Evolutionary conservation across 345 rosid genomes (phyloP).

Genomic region (Linum usitatissimum): DNA sequence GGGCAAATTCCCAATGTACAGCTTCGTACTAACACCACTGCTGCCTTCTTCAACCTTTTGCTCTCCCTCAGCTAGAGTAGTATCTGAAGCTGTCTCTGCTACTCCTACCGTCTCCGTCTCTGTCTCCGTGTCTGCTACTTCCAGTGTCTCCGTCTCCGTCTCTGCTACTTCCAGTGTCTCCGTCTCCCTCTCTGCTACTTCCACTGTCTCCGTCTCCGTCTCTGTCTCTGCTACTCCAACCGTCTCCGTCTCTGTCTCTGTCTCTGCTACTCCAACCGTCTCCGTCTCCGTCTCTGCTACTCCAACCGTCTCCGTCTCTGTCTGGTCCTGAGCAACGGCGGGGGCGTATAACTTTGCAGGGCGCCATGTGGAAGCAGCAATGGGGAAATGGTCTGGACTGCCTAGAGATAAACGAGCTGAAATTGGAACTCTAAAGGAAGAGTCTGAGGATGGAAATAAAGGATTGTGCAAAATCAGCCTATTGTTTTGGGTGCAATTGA

Average conservation of each 20-base stretch:
- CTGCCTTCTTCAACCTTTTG: conserved; percentile 12
- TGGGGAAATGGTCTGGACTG: conserved; percentile 9
- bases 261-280: too few relatives aligned
- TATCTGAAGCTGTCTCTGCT: conserved; percentile 10
- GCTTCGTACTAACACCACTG: conserved; percentile 45
- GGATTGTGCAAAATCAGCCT: conserved; percentile 4
- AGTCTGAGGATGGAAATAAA: conserved; percentile 4
- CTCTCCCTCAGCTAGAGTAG: conserved; percentile 14
- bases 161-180: too few relatives aligned
- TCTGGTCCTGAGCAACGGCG: conserved; percentile 37
- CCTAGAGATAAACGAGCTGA: conserved; percentile 11
- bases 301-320: neutral
- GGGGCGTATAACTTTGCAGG: conserved; percentile 33
- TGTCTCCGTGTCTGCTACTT: too few relatives aligned
- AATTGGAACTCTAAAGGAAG: conserved; percentile 12
- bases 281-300: too few relatives aligned
- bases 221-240: too few relatives aligned
- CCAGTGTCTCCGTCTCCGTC: too few relatives aligned
- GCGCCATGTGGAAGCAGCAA: conserved; percentile 19
- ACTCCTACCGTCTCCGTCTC: too few relatives aligned
- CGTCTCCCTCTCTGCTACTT: too few relatives aligned
- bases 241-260: too few relatives aligned
- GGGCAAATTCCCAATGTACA: conserved; percentile 87
- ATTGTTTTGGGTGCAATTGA: conserved; percentile 27
- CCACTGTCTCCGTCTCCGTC: too few relatives aligned